These are phyloP conservation scores for Podila horticola DNA, from an alignment of 192 early-diverging fungal genomes.

Conservation along the genomic window DNA sequence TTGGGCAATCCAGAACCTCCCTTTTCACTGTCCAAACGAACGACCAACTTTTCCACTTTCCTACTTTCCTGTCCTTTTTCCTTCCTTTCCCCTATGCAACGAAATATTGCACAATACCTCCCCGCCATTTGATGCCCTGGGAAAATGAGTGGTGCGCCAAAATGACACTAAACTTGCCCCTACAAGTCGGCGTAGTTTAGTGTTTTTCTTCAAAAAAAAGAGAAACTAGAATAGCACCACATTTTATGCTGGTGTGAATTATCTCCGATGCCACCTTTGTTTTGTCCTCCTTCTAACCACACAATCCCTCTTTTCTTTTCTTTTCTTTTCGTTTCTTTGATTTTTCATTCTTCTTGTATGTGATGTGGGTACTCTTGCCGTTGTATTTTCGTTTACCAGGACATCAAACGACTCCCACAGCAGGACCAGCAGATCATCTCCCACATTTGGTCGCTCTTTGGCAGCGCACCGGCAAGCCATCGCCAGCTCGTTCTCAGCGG, in stretches of 20 bases:
- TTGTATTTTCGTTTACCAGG: slow-evolving; percentile 31
- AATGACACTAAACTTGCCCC: not conserved
- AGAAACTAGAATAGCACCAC: not conserved
- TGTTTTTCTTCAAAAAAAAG: not conserved
- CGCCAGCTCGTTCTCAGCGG: slow-evolving; percentile 79
- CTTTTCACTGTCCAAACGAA: not conserved
- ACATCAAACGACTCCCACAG: slow-evolving; percentile 67
- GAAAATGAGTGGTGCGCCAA: too few species aligned
- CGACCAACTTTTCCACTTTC: too few species aligned
- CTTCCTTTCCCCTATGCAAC: not conserved
- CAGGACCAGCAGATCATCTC: slow-evolving; percentile 70
- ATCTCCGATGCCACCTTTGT: not conserved
- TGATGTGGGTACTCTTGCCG: not conserved
- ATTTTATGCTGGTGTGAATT: not conserved
- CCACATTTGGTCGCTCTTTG: slow-evolving; percentile 77
- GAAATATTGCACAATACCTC: not conserved
- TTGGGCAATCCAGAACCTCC: not conserved
- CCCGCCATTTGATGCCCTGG: too few species aligned
- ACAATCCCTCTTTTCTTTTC: not conserved
- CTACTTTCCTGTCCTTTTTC: not conserved
- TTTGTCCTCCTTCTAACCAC: not conserved
- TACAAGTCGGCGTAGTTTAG: not conserved
- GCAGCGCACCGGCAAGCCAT: slow-evolving; percentile 69
- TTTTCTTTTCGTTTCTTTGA: not conserved
- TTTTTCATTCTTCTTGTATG: not conserved